Percentiles rank a stretch among this genome's conserved stretches.
Conservation (phyloP, 257 asterid species). For the Solanum etuberosum region DNA sequence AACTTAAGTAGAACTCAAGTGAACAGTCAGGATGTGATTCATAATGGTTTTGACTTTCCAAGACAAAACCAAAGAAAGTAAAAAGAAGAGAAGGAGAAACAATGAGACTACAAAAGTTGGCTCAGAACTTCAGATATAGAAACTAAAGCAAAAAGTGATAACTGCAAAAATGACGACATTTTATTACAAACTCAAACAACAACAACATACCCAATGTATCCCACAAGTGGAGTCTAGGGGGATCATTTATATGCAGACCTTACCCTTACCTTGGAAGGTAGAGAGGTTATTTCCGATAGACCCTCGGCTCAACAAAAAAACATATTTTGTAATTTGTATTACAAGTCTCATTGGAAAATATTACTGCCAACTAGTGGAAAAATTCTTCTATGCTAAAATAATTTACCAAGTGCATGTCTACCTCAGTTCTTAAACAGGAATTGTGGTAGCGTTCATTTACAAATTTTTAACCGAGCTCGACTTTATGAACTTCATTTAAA, state of each 20-base stretch:
- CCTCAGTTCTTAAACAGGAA: not conserved
- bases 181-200: not conserved
- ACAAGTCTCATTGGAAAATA: not conserved
- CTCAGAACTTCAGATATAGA: not conserved
- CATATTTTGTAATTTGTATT: not conserved
- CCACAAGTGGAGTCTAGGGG: not conserved
- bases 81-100: not conserved
- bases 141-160: not conserved
- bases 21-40: not conserved
- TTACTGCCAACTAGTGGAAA: not conserved
- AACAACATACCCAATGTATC: not conserved
- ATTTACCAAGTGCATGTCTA: not conserved
- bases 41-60: not conserved
- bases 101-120: not conserved
- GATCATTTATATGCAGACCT: too few species aligned
- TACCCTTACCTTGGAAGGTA: not conserved
- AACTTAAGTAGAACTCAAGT: not conserved
- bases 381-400: not conserved
- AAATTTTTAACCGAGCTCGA: not conserved
- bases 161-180: not conserved
- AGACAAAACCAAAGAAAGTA: not conserved
- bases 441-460: not conserved
- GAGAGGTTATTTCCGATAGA: not conserved
- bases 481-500: not conserved
- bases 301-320: not conserved